A percentile compares a stretch with the other conserved stretches of the same genome.
phyloP scores from a whole-genome alignment of 1,139 yeast genomes.

The Pichia sp. region DNA sequence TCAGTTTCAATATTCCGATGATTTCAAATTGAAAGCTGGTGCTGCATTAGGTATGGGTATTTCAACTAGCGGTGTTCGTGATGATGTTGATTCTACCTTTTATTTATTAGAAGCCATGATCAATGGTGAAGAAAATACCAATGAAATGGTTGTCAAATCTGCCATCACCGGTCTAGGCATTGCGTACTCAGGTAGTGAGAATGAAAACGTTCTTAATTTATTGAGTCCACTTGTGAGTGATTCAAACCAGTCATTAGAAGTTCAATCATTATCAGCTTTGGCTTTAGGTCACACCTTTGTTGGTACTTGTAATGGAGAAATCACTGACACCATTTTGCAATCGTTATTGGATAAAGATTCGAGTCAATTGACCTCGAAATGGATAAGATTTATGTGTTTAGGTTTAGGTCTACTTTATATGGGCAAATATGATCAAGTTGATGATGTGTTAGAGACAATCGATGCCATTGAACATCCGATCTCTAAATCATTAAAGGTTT shows the following conservation, averaged over 20 bases:
- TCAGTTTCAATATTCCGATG: constrained; percentile 79
- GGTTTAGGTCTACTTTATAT: constrained; percentile 89
- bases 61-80: constrained; percentile 90
- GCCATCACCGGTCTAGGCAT: constrained; percentile 90
- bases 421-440: constrained; percentile 93
- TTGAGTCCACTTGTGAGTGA: constrained; percentile 87
- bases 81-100: constrained; percentile 90
- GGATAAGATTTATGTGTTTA: constrained; percentile 84
- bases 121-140: constrained; percentile 28
- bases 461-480: constrained; percentile 96
- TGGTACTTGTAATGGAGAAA: constrained; percentile 93
- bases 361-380: constrained; percentile 70
- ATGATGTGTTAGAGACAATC: constrained; percentile 89
- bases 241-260: constrained; percentile 63
- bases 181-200: constrained; percentile 91
- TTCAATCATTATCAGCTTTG: constrained; percentile 79
- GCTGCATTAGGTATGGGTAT: constrained; percentile 94
- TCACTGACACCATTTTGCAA: constrained; percentile 84
- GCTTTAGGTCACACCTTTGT: constrained; percentile 93
- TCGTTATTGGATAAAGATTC: constrained; percentile 81
- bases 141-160: constrained; percentile 54
- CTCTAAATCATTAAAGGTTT: constrained; percentile 78
- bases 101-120: constrained; percentile 81
- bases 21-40: constrained; percentile 90
- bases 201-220: constrained; percentile 72